A percentile compares a stretch with the other conserved stretches of the same genome.
phyloP scores from a whole-genome alignment of 345 rosid species.

The Hevea brasiliensis region DNA sequence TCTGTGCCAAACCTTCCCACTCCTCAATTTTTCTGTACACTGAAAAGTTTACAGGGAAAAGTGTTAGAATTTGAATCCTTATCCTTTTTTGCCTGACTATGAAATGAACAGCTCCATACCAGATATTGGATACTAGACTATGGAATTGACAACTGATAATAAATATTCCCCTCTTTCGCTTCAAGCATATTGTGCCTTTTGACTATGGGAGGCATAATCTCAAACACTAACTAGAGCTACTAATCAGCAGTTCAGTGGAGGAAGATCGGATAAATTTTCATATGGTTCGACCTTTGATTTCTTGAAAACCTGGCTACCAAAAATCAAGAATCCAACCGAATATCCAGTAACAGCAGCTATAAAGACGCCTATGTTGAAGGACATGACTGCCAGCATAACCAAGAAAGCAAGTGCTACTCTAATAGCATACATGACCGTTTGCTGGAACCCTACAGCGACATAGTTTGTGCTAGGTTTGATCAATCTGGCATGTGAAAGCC shows the following conservation, averaged over 20 bases:
- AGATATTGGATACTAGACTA: too few species aligned
- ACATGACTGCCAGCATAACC: constrained; percentile 42
- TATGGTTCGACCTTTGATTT: not conserved
- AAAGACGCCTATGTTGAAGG: constrained; percentile 27
- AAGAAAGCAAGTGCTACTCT: constrained; percentile 29
- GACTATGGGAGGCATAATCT: too few species aligned
- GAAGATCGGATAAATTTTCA: constrained; percentile 25
- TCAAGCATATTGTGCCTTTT: too few species aligned
- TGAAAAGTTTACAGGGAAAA: too few species aligned
- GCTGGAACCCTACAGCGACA: constrained; percentile 17
- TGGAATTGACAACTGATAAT: too few species aligned
- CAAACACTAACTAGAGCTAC: not conserved
- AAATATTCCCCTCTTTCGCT: too few species aligned
- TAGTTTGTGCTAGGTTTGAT: constrained; percentile 3
- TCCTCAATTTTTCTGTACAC: too few species aligned
- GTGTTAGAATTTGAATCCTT: too few species aligned
- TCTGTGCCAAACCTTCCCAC: too few species aligned
- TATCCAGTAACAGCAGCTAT: constrained; percentile 33
- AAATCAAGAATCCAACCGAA: constrained; percentile 31
- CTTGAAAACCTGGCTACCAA: constrained; percentile 31
- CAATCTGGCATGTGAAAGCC: constrained; percentile 37
- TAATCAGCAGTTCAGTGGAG: constrained; percentile 27
- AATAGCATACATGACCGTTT: constrained; percentile 22
- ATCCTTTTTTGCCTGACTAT: too few species aligned
- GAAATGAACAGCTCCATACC: too few species aligned